Percentiles rank a stretch among this genome's conserved stretches.
These are phyloP conservation scores for Begonia peltatifolia DNA, from an alignment of 306 rosid genomes.

Conservation along the genomic window DNA sequence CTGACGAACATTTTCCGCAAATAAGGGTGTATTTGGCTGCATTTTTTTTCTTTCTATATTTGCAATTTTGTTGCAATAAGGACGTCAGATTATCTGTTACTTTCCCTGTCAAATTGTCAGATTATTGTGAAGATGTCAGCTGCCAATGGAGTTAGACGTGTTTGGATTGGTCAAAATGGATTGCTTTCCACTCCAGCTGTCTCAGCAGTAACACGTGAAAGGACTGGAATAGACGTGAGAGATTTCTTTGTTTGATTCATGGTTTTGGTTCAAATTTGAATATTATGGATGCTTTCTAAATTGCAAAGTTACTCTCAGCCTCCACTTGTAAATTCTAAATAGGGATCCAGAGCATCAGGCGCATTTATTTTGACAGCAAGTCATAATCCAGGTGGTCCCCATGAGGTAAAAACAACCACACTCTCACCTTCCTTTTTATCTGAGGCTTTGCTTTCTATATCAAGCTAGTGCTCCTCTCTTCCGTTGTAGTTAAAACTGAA, in stretches of 20 bases:
- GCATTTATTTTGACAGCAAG: slow-evolving; percentile 97
- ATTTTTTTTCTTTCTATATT: no score
- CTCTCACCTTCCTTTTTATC: no score
- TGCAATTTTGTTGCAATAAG: no score
- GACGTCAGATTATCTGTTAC: no score
- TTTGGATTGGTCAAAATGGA: slow-evolving; percentile 95
- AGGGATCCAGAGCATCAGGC: slow-evolving; percentile 92
- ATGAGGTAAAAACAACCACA: slow-evolving; percentile 36
- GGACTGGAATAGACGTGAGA: slow-evolving; percentile 83
- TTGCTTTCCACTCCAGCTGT: slow-evolving; percentile 99
- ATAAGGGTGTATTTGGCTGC: no score
- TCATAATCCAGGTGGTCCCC: slow-evolving; percentile 98
- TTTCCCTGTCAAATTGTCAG: slow-evolving; percentile 24
- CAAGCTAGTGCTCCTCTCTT: no score
- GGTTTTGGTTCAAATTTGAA: no score
- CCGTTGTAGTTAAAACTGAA: no score
- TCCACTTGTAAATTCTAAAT: slow-evolving; percentile 10
- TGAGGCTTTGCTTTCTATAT: no score
- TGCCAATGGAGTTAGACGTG: slow-evolving; percentile 82
- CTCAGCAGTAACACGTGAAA: slow-evolving; percentile 86
- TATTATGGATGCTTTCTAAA: no score
- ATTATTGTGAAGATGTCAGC: slow-evolving; percentile 86
- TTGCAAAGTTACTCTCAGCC: background rate
- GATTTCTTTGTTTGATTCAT: no score
- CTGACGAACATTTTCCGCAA: no score